Conservation (phyloP, 2,329 filamentous ascomycete species). For the Fusarium tjaetaba region DNA sequence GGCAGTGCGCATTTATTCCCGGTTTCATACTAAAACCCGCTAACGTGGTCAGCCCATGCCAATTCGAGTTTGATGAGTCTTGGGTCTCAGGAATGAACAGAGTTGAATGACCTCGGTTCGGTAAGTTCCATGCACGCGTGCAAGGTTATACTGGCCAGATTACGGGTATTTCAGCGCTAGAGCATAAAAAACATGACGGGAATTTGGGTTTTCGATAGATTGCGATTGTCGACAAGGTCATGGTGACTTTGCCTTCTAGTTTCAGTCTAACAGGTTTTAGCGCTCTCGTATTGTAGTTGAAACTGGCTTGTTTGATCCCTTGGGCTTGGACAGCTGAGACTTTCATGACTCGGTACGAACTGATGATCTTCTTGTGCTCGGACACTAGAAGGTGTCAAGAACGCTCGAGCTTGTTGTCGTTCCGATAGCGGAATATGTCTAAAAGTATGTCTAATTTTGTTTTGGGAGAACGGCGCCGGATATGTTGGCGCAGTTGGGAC, state of each 20-base stretch:
- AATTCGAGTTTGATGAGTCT: background rate
- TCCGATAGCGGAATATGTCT: background rate
- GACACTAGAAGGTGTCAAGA: background rate
- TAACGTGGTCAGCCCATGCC: background rate
- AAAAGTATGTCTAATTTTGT: background rate
- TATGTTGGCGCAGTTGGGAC: background rate
- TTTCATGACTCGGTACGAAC: background rate
- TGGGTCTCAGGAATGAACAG: background rate
- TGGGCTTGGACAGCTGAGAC: background rate
- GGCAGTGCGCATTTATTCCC: conserved; percentile 11
- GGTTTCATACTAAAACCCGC: conserved; percentile 4
- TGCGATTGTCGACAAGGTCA: background rate
- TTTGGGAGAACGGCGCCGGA: background rate
- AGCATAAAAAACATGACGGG: background rate
- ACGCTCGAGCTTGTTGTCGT: background rate
- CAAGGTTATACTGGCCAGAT: background rate
- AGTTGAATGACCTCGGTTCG: background rate
- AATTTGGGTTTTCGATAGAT: background rate
- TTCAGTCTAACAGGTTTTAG: conserved; percentile 14
- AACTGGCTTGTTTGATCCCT: conserved; percentile 6
- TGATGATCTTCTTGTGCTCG: background rate
- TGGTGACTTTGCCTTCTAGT: background rate
- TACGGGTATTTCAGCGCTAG: background rate
- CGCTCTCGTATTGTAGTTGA: background rate
- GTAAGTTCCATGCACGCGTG: background rate